These are phyloP conservation scores for Triangularia setosa DNA, from an alignment of 2,329 filamentous ascomycete genomes.

Conservation along the genomic window DNA sequence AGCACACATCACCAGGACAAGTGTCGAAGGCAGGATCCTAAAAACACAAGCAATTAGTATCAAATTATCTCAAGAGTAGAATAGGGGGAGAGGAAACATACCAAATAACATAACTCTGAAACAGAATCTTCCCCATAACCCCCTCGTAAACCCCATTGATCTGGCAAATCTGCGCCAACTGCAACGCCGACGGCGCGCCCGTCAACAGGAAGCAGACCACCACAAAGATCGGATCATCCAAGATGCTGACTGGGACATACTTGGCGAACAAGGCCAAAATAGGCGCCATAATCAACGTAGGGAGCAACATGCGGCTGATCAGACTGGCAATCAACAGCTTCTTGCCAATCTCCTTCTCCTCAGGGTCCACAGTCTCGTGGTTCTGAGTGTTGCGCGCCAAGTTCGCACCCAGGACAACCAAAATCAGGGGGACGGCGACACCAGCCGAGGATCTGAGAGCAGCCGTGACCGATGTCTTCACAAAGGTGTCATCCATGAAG, in stretches of 20 bases:
- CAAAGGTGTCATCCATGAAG: constrained; percentile 82
- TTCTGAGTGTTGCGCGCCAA: constrained; percentile 86
- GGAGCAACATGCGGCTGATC: constrained; percentile 85
- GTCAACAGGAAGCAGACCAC: constrained; percentile 96
- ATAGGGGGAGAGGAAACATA: constrained; percentile 40
- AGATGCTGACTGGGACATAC: constrained; percentile 85
- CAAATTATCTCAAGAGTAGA: constrained; percentile 26
- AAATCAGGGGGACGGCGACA: constrained; percentile 89
- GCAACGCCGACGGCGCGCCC: constrained; percentile 86
- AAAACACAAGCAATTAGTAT: constrained; percentile 3
- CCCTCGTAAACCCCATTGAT: constrained; percentile 95
- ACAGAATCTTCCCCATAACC: constrained; percentile 87
- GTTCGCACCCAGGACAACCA: constrained; percentile 93
- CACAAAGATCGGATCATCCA: constrained; percentile 97
- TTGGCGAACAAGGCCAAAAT: constrained; percentile 83
- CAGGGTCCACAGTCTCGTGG: constrained; percentile 59
- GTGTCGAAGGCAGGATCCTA: constrained; percentile 89
- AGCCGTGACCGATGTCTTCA: constrained; percentile 88
- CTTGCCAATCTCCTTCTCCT: constrained; percentile 64
- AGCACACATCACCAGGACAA: constrained; percentile 84
- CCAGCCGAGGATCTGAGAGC: constrained; percentile 81
- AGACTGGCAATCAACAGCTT: constrained; percentile 83
- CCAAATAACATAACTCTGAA: constrained; percentile 97
- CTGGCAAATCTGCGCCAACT: constrained; percentile 97
- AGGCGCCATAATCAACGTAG: constrained; percentile 88